Conservation (phyloP, 1,284 basidiomycete species). For the Fistulinella cinereoalba region DNA sequence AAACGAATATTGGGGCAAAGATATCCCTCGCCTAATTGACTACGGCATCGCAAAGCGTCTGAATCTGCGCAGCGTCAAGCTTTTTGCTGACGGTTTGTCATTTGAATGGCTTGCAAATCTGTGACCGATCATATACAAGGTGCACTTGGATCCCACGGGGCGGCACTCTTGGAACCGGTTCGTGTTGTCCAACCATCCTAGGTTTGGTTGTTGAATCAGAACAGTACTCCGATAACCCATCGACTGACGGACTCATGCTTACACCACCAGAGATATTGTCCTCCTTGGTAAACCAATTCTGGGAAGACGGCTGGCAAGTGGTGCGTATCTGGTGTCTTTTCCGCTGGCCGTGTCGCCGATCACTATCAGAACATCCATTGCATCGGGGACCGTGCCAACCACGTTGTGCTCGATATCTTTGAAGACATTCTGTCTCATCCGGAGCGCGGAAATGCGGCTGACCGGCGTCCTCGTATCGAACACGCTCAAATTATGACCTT, state of each 20-base stretch:
- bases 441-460: constrained; percentile 36
- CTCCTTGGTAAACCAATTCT: constrained; percentile 59
- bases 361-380: constrained; percentile 75
- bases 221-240: constrained; percentile 73
- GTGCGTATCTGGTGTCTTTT: constrained; percentile 42
- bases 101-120: not conserved
- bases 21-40: constrained; percentile 58
- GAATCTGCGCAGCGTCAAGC: constrained; percentile 76
- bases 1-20: constrained; percentile 62
- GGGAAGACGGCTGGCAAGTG: constrained; percentile 67
- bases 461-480: constrained; percentile 76
- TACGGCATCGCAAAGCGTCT: constrained; percentile 63
- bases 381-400: constrained; percentile 89
- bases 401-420: constrained; percentile 77
- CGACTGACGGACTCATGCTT: constrained; percentile 68
- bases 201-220: constrained; percentile 3
- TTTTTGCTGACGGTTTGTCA: constrained; percentile 70
- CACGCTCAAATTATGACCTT: constrained; percentile 85
- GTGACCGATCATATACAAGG: constrained; percentile 40
- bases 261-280: constrained; percentile 52
- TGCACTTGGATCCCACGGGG: constrained; percentile 89
- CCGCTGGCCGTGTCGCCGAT: not conserved
- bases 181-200: constrained; percentile 3
- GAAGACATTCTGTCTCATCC: constrained; percentile 46
- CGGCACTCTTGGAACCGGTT: constrained; percentile 75